These are phyloP conservation scores for Apium graveolens DNA, from an alignment of 129 eudicot species.

Conservation along the genomic window DNA sequence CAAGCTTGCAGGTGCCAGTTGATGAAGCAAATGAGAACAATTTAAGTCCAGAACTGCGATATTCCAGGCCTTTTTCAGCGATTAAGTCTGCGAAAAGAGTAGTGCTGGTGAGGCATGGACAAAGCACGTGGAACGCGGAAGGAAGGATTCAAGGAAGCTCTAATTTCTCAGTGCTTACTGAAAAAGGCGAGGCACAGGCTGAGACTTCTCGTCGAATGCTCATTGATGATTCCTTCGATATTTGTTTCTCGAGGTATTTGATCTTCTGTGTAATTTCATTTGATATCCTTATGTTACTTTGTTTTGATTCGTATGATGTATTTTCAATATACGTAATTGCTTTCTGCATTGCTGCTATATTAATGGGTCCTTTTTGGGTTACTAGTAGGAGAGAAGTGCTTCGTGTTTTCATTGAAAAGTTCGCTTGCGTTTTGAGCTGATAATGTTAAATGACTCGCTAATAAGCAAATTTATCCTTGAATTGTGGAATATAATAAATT, in stretches of 20 bases:
- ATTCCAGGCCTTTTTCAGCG: constrained; percentile 33
- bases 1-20: constrained; percentile 33
- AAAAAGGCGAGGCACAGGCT: constrained; percentile 84
- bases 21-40: constrained; percentile 25
- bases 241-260: constrained; percentile 66
- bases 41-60: constrained; percentile 15
- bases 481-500: neutral
- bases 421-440: neutral
- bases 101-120: constrained; percentile 92
- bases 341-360: neutral
- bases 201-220: constrained; percentile 86
- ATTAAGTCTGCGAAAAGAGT: constrained; percentile 65
- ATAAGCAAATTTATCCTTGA: neutral
- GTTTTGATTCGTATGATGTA: neutral
- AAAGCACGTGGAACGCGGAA: constrained; percentile 97
- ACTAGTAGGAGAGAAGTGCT: neutral
- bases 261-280: neutral
- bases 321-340: neutral
- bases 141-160: constrained; percentile 97
- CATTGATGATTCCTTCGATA: constrained; percentile 64
- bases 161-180: constrained; percentile 73
- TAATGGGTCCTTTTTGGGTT: neutral
- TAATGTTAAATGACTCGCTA: neutral
- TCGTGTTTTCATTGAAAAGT: neutral
- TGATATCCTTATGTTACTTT: neutral